A percentile compares a stretch with the other conserved stretches of the same genome.
Conservation (phyloP, 352 stramenopile genomes). For the Elongisporangium anandrum region DNA sequence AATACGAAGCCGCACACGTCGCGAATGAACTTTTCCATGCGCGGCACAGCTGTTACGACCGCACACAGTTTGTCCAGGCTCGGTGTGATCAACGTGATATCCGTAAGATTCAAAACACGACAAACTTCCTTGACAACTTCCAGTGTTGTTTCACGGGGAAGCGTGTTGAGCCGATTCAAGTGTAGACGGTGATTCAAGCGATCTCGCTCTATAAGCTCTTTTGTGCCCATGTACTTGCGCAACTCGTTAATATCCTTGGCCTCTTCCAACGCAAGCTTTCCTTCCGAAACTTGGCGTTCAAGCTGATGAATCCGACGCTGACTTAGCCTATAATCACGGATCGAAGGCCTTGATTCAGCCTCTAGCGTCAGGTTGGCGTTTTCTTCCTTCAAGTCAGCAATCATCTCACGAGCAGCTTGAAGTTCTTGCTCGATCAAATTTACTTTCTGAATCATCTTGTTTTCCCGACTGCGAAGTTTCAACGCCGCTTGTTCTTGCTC, state of each 20-base stretch:
- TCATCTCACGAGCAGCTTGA: constrained; percentile 45
- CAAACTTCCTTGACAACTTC: constrained; percentile 86
- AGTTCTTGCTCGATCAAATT: constrained; percentile 71
- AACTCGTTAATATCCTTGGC: constrained; percentile 74
- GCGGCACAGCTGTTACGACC: constrained; percentile 71
- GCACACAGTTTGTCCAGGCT: constrained; percentile 79
- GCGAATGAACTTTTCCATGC: constrained; percentile 86
- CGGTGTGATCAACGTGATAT: constrained; percentile 77
- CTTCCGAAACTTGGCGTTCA: constrained; percentile 68
- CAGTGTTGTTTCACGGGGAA: constrained; percentile 71
- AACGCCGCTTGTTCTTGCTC: constrained; percentile 67
- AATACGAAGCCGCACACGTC: constrained; percentile 81
- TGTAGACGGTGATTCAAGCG: constrained; percentile 74
- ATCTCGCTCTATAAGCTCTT: constrained; percentile 73
- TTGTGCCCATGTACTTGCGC: constrained; percentile 78
- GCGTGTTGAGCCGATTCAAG: constrained; percentile 67
- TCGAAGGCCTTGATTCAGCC: constrained; percentile 72
- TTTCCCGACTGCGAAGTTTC: constrained; percentile 59
- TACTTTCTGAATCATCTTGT: constrained; percentile 77
- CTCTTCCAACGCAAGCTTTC: constrained; percentile 71
- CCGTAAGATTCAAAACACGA: constrained; percentile 69
- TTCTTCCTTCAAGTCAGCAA: constrained; percentile 73
- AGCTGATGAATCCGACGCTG: constrained; percentile 75
- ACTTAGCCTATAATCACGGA: constrained; percentile 70
- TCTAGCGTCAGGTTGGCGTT: constrained; percentile 77